phyloP scores from a whole-genome alignment of 257 asterid species.

The Primulina tabacum region DNA sequence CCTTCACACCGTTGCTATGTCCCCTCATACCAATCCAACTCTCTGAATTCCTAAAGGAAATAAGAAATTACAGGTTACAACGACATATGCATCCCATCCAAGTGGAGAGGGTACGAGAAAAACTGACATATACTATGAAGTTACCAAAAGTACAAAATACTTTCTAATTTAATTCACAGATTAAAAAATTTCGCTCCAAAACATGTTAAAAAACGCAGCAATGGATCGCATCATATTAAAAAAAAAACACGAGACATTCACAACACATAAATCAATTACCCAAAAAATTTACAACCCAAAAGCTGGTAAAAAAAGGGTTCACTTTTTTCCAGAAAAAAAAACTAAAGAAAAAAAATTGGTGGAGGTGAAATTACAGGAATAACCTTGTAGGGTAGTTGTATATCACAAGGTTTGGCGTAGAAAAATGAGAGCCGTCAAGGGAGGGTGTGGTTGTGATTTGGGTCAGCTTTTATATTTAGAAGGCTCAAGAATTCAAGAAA shows the following conservation, averaged over 20 bases:
- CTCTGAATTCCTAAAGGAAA: constrained; percentile 58
- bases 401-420: constrained; percentile 40
- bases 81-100: neutral
- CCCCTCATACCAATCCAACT: constrained; percentile 45
- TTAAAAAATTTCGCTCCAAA: neutral
- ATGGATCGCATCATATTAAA: neutral
- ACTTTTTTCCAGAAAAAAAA: constrained; percentile 3
- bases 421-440: constrained; percentile 25
- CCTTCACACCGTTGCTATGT: constrained; percentile 44
- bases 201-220: neutral
- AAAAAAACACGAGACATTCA: neutral
- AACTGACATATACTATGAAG: neutral
- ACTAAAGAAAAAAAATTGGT: neutral
- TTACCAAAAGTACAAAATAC: neutral
- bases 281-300: constrained; percentile 17
- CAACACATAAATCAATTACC: constrained; percentile 10
- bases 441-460: constrained; percentile 25
- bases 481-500: constrained; percentile 23
- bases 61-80: constrained; percentile 18
- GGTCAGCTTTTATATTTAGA: constrained; percentile 35
- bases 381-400: constrained; percentile 37
- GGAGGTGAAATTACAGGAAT: constrained; percentile 39
- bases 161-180: no score
- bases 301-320: neutral
- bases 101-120: neutral